A percentile compares a stretch with the other conserved stretches of the same genome.
phyloP scores from a whole-genome alignment of 768 basidiomycete genomes.

The Trametes coccinea region DNA sequence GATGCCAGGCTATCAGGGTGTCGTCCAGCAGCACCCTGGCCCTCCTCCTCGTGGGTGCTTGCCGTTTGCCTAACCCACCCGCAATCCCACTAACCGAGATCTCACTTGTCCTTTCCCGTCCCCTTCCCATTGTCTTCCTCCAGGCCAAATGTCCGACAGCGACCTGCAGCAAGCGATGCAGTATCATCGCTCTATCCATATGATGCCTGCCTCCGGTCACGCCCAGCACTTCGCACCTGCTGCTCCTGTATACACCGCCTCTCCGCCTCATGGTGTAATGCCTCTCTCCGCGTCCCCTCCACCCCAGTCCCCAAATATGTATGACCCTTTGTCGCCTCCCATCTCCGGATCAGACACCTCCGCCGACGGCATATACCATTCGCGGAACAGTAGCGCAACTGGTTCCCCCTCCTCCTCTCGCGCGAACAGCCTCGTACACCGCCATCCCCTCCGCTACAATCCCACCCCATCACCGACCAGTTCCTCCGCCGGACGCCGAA shows the following conservation, averaged over 20 bases:
- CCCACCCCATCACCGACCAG: constrained; percentile 79
- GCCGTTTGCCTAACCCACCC: constrained; percentile 36
- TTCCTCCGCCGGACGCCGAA: constrained; percentile 67
- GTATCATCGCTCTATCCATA: constrained; percentile 58
- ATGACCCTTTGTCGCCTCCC: constrained; percentile 83
- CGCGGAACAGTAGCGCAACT: constrained; percentile 70
- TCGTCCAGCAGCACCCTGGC: constrained; percentile 44
- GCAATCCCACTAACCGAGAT: constrained; percentile 46
- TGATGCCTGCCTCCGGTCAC: constrained; percentile 48
- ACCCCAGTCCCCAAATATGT: constrained; percentile 77
- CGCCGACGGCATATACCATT: constrained; percentile 79
- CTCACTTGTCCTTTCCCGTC: constrained; percentile 45
- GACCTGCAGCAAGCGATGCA: constrained; percentile 68
- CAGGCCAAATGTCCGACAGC: constrained; percentile 63
- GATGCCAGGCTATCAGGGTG: constrained; percentile 55
- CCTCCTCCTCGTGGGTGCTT: constrained; percentile 73
- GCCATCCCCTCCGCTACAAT: constrained; percentile 68
- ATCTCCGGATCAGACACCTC: constrained; percentile 90
- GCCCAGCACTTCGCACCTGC: constrained; percentile 47
- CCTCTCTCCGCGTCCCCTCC: constrained; percentile 60
- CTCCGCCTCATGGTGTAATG: constrained; percentile 64
- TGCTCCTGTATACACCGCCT: constrained; percentile 55
- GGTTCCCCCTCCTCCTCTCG: constrained; percentile 80
- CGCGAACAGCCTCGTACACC: constrained; percentile 74
- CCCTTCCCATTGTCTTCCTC: constrained; percentile 41